phyloP scores from a whole-genome alignment of 345 rosid species.

The Populus deltoides region DNA sequence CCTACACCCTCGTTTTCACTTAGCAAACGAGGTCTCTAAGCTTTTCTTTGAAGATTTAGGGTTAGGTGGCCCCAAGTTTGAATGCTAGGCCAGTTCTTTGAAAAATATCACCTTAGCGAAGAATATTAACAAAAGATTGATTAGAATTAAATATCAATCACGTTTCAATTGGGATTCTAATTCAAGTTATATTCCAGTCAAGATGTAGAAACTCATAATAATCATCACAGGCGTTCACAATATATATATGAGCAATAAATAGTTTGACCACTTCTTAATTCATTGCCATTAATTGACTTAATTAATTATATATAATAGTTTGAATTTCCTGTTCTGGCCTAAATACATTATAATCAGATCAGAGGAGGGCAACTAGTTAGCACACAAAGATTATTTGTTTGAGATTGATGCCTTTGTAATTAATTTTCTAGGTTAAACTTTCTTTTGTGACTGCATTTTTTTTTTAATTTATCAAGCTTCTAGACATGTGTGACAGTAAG shows the following conservation, averaged over 20 bases:
- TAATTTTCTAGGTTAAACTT: background rate
- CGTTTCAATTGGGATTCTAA: conserved; percentile 3
- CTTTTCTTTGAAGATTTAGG: background rate
- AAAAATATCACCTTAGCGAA: background rate
- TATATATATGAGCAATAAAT: background rate
- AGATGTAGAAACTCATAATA: conserved; percentile 9
- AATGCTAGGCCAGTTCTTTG: background rate
- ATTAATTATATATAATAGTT: background rate
- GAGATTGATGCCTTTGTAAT: background rate
- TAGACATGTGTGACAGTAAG: conserved; percentile 19
- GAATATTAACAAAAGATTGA: too few relatives aligned
- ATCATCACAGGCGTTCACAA: conserved; percentile 2
- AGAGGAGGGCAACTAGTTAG: background rate
- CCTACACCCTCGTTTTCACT: background rate
- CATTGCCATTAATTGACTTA: conserved; percentile 1
- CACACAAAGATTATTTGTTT: background rate
- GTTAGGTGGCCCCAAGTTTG: conserved; percentile 4
- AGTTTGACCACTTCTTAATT: background rate
- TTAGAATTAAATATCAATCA: background rate
- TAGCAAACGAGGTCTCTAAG: background rate
- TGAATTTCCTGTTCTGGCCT: background rate
- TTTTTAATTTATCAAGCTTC: conserved; percentile 22
- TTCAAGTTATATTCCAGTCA: background rate
- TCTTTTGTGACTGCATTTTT: background rate
- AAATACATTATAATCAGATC: background rate